Evolutionary conservation across 2,329 filamentous ascomycete genomes (phyloP), one percentile per base, ranked within the genome.

Genomic region (Claviceps sp.): DNA sequence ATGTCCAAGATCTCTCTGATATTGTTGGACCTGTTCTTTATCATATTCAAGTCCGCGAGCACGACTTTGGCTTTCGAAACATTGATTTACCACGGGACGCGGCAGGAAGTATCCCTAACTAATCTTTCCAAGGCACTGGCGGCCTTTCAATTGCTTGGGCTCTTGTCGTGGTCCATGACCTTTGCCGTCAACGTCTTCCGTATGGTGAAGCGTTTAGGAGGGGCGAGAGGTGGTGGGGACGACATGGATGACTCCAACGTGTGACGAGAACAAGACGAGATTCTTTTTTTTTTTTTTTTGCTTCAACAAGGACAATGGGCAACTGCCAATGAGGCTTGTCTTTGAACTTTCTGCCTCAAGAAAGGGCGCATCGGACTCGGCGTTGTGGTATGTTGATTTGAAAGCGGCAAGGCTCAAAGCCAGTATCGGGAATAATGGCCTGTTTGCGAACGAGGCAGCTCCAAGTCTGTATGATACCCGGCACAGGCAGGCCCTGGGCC

Each of bases 41-140:
- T 98, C 62, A 90, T 97, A 43, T 95, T 98, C 71, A 91, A 95
- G 66, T 89, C 90, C 4, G 89, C 90, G 49, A 97, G 95, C 68
- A 78, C 95, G 26, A 86, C 88, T 42, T 73, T 98, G 56, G 90
- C 91, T 1, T 95, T 96, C 64, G 86, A 88, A 63, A 85, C 88
- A 8, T 72, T 96, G 50, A 83, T 88, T 65, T 75, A 78, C 62
- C 67, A 76, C 62, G 67, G 70, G 49, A 57, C 66, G 9, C 60
- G 62, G 23, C 59, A 65, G 45, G 56, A 54, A 16, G 4, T 9
- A 34, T 54, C 66, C 46, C 66, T 72, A 44, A 72, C 81, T 44
- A 80, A 85, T 39, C 61, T 77, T 49, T 75, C 74, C 58, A 81
- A 82, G 63, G 84, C 85, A 3, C 69, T 97, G 55, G 85, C 87